phyloP scores from a whole-genome alignment of 192 early-diverging fungal genomes.

The Coemansia asiatica region DNA sequence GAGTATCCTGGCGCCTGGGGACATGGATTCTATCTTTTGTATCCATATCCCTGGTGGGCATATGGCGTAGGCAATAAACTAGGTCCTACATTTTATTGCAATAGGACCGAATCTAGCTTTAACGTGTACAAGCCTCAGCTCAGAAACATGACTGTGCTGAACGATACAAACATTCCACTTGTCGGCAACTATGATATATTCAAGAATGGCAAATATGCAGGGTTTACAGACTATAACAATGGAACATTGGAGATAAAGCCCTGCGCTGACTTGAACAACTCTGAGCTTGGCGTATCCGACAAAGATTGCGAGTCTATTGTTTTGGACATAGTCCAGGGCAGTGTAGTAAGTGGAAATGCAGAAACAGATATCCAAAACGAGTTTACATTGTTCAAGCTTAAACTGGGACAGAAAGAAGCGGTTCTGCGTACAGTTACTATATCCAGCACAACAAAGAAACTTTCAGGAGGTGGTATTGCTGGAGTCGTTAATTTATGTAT shows the following conservation, averaged over 20 bases:
- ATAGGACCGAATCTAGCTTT: slow-evolving; percentile 13
- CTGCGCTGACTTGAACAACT: slow-evolving; percentile 28
- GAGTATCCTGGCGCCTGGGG: slow-evolving; percentile 47
- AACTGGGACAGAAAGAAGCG: slow-evolving; percentile 12
- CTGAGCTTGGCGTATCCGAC: neutral
- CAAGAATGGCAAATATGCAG: slow-evolving; percentile 11
- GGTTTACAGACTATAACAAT: slow-evolving; percentile 44
- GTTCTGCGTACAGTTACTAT: slow-evolving; percentile 36
- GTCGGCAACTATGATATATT: slow-evolving; percentile 40
- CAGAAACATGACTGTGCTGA: slow-evolving; percentile 42
- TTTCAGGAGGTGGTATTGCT: neutral
- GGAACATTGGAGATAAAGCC: slow-evolving; percentile 30
- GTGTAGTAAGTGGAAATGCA: slow-evolving; percentile 34
- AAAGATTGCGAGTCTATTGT: slow-evolving; percentile 27
- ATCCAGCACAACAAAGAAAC: slow-evolving; percentile 26
- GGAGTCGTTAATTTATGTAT: neutral
- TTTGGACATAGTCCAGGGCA: slow-evolving; percentile 26
- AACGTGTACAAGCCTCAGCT: slow-evolving; percentile 26
- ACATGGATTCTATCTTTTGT: slow-evolving; percentile 45
- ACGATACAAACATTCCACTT: slow-evolving; percentile 31
- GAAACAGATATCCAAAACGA: slow-evolving; percentile 15
- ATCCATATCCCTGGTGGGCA: slow-evolving; percentile 49
- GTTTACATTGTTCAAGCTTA: slow-evolving; percentile 38
- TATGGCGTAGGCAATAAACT: slow-evolving; percentile 27
- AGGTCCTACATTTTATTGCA: slow-evolving; percentile 16